Evolutionary conservation across 495 filamentous ascomycete species (phyloP), one percentile per base, ranked within the genome.

Genomic region (Penicillium lividum): DNA sequence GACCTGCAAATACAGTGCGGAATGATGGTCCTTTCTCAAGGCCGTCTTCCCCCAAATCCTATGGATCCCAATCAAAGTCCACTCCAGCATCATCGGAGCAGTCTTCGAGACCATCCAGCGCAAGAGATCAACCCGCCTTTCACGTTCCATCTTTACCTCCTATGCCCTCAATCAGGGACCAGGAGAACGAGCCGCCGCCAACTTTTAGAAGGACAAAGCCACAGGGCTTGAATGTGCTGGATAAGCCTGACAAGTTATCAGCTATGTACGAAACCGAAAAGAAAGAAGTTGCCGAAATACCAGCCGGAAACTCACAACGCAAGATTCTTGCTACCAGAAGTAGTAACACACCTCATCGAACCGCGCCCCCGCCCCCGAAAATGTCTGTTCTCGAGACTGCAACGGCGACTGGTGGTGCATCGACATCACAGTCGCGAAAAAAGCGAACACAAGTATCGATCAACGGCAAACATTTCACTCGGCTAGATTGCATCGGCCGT

Each of bases 381-480:
- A 98, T 98, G 93, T 93, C 90, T 1, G 88, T 97, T 15, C 77
- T 97, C 5, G 91, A 98, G 51, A 89, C 93, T 7, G 94, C 92
- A 9, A 97, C 94, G 5, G 88, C 91, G 29, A 86, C 86, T 4
- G 92, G 86, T 29, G 93, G 92, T 11, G 89, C 91, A 10, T 84
- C 88, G 3, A 84, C 86, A 27, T 87, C 88, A 34, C 88, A 88
- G 45, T 78, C 83, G 22, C 76, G 83, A 45, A 92, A 89, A 73
- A 91, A 90, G 60, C 84, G 90, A 47, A 89, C 87, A 34, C 83
- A 89, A 56, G 82, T 98, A 15, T 83, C 86, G 8, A 89, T 98
- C 51, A 98, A 98, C 68, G 90, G 91, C 67, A 95, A 94, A 68
- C 84, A 84, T 18, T 98, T 96, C 67, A 92, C 89, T 15, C 84